phyloP scores from a whole-genome alignment of 805 yeast species.

The Barnettozyma salicaria region DNA sequence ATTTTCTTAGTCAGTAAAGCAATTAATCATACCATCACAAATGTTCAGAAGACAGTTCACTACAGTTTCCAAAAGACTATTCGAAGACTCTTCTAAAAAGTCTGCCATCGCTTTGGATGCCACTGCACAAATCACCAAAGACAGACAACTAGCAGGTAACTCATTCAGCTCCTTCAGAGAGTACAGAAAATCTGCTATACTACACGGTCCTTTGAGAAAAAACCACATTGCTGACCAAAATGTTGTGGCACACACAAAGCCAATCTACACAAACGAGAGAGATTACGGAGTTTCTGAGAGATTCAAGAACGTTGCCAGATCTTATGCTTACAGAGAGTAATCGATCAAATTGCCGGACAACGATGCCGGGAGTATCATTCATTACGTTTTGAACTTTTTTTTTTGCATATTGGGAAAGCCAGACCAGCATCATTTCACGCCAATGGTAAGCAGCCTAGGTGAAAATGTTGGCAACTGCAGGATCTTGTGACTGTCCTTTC shows the following conservation, averaged over 20 bases:
- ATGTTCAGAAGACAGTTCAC: slow-evolving; percentile 9
- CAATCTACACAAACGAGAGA: slow-evolving; percentile 17
- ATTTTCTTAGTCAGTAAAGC: neutral
- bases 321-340: slow-evolving; percentile 14
- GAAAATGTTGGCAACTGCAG: no score
- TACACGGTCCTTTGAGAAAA: slow-evolving; percentile 33
- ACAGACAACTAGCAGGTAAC: slow-evolving; percentile 25
- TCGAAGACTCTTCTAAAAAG: slow-evolving; percentile 20
- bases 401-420: no score
- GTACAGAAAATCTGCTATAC: slow-evolving; percentile 33
- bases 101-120: slow-evolving; percentile 19
- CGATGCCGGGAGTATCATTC: neutral
- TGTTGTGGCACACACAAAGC: slow-evolving; percentile 12
- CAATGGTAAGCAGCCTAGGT: no score
- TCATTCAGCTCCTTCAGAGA: slow-evolving; percentile 32
- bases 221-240: slow-evolving; percentile 9
- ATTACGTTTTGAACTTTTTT: neutral
- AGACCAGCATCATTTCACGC: no score
- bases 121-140: slow-evolving; percentile 3
- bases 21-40: neutral
- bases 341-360: neutral
- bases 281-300: slow-evolving; percentile 24
- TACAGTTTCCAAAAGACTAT: slow-evolving; percentile 8
- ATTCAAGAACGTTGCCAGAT: slow-evolving; percentile 23
- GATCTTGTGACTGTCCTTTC: no score